Evolutionary conservation across 768 basidiomycete species (phyloP).

Genomic region (Hydnum rufescens): DNA sequence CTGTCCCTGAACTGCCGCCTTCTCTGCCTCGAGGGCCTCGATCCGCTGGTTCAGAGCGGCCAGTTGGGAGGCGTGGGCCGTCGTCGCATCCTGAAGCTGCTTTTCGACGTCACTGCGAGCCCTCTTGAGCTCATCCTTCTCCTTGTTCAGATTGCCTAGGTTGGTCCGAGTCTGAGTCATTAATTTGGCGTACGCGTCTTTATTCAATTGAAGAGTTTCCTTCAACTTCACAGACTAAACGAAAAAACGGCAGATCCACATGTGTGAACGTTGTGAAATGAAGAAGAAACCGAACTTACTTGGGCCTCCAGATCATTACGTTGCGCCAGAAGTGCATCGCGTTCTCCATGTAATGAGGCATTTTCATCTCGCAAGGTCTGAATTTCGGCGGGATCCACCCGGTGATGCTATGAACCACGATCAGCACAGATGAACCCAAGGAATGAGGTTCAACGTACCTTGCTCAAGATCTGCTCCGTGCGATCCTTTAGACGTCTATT

Average conservation of each 20-base stretch:
- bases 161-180: background rate
- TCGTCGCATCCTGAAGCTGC: background rate
- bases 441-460: constrained; percentile 26
- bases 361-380: constrained; percentile 62
- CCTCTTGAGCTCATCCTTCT: background rate
- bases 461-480: constrained; percentile 58
- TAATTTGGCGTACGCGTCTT: background rate
- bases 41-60: background rate
- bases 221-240: no score
- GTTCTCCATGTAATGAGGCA: constrained; percentile 23
- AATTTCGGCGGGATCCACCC: constrained; percentile 71
- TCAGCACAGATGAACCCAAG: background rate
- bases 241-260: no score
- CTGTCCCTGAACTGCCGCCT: background rate
- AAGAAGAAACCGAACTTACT: constrained; percentile 22
- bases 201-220: constrained; percentile 34
- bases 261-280: no score
- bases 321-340: constrained; percentile 32
- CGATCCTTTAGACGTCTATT: constrained; percentile 69
- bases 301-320: constrained; percentile 43
- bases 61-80: background rate
- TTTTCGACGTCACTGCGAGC: background rate
- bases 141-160: background rate
- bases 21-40: background rate
- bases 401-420: constrained; percentile 41